phyloP scores from a whole-genome alignment of 2,329 filamentous ascomycete genomes.

The Calonectria naviculata region DNA sequence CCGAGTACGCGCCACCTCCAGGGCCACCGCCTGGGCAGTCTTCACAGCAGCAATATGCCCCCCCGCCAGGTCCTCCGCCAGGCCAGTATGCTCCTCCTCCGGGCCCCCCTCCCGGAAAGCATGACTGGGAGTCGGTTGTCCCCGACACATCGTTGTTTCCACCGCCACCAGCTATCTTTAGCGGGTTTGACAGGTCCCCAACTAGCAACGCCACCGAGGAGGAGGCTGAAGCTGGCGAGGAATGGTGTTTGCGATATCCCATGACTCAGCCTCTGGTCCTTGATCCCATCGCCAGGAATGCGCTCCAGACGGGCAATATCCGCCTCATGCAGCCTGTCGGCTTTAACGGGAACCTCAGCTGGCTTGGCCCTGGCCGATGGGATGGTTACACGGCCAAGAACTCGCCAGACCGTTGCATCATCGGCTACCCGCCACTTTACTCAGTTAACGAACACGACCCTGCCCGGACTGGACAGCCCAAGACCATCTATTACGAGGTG shows the following conservation, averaged over 20 bases:
- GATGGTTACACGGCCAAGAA: conserved; percentile 51
- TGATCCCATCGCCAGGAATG: conserved; percentile 56
- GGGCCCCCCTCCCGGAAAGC: conserved; percentile 55
- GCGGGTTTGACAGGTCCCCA: conserved; percentile 71
- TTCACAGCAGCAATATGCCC: conserved; percentile 34
- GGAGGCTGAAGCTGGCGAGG: conserved; percentile 72
- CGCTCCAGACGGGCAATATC: conserved; percentile 63
- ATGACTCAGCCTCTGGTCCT: conserved; percentile 66
- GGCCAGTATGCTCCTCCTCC: conserved; percentile 39
- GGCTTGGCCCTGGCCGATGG: conserved; percentile 64
- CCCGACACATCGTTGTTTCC: conserved; percentile 80
- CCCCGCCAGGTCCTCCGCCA: conserved; percentile 47
- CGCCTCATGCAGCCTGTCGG: conserved; percentile 62
- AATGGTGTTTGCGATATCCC: conserved; percentile 72
- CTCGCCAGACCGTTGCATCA: conserved; percentile 71
- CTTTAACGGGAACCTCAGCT: conserved; percentile 60
- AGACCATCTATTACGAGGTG: conserved; percentile 80
- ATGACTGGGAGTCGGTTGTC: conserved; percentile 78
- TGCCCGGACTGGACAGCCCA: conserved; percentile 50
- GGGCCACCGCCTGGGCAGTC: conserved; percentile 38
- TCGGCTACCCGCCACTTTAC: conserved; percentile 78
- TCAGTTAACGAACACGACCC: conserved; percentile 69
- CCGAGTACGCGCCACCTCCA: conserved; percentile 44
- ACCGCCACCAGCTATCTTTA: conserved; percentile 76
- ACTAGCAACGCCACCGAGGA: conserved; percentile 75